Conservation (phyloP, 331 rosid genomes). For the Dryas integrifolia region DNA sequence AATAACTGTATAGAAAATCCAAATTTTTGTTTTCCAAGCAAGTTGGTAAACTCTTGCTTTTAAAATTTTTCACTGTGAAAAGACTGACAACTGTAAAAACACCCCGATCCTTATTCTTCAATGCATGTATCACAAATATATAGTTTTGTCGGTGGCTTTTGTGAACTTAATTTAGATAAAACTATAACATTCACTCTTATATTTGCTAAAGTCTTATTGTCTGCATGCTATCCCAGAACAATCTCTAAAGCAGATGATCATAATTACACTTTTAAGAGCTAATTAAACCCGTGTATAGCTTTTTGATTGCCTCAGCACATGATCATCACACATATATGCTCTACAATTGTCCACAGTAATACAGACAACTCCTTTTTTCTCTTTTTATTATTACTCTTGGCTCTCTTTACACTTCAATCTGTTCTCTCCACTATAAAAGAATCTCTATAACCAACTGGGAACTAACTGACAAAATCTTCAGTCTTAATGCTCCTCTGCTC, state of each 20-base stretch:
- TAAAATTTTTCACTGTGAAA: too few relatives aligned
- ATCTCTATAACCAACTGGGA: constrained; percentile 1
- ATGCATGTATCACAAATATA: not conserved
- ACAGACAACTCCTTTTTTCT: not conserved
- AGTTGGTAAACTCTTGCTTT: too few relatives aligned
- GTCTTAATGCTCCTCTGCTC: not conserved
- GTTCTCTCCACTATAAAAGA: not conserved
- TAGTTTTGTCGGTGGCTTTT: not conserved
- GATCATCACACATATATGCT: not conserved
- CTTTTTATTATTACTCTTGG: not conserved
- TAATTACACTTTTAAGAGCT: too few relatives aligned
- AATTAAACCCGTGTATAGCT: not conserved
- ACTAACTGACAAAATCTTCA: constrained; percentile 18
- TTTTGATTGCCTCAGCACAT: constrained; percentile 4
- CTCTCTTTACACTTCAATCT: not conserved
- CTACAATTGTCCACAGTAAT: constrained; percentile 16
- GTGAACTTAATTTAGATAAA: not conserved
- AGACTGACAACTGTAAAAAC: too few relatives aligned
- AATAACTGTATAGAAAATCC: too few relatives aligned
- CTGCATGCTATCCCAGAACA: too few relatives aligned
- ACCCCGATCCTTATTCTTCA: not conserved
- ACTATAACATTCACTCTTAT: too few relatives aligned
- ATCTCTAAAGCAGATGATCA: too few relatives aligned
- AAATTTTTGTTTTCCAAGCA: too few relatives aligned
- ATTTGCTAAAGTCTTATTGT: not conserved